A percentile compares a stretch with the other conserved stretches of the same genome.
Conservation (phyloP, 2,329 filamentous ascomycete species). For the Endothia cerciana region DNA sequence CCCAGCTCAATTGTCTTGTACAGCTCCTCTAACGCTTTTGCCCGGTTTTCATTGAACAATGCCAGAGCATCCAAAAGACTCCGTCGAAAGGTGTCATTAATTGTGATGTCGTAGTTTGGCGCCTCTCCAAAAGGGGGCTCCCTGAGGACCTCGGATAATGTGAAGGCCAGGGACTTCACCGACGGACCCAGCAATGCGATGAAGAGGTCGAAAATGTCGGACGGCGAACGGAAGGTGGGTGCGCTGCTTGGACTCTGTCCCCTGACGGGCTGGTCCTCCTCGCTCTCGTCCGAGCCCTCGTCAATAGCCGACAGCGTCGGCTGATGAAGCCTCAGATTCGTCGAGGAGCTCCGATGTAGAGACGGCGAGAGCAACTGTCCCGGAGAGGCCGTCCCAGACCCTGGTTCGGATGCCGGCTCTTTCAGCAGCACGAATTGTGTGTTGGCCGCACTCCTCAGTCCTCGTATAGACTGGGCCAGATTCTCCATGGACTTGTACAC, state of each 20-base stretch:
- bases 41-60: conserved; percentile 77
- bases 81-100: conserved; percentile 79
- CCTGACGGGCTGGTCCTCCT: conserved; percentile 45
- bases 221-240: conserved; percentile 60
- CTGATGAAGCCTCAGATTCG: conserved; percentile 45
- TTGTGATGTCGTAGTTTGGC: conserved; percentile 68
- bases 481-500: conserved; percentile 84
- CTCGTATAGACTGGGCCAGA: conserved; percentile 86
- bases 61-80: conserved; percentile 81
- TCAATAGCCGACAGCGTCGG: conserved; percentile 63
- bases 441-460: conserved; percentile 83
- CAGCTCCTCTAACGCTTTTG: conserved; percentile 74
- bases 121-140: conserved; percentile 80
- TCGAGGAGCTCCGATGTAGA: conserved; percentile 36
- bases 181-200: conserved; percentile 88
- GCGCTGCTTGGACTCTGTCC: conserved; percentile 29
- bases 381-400: conserved; percentile 39
- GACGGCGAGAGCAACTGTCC: conserved; percentile 38
- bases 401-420: conserved; percentile 52
- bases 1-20: conserved; percentile 80
- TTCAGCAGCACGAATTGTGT: conserved; percentile 86
- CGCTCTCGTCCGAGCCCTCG: conserved; percentile 63
- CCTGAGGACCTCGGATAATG: conserved; percentile 83
- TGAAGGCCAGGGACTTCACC: conserved; percentile 94
- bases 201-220: conserved; percentile 90